Evolutionary conservation across 805 yeast species (phyloP).

Genomic region (Starmerella sirachaensis): DNA sequence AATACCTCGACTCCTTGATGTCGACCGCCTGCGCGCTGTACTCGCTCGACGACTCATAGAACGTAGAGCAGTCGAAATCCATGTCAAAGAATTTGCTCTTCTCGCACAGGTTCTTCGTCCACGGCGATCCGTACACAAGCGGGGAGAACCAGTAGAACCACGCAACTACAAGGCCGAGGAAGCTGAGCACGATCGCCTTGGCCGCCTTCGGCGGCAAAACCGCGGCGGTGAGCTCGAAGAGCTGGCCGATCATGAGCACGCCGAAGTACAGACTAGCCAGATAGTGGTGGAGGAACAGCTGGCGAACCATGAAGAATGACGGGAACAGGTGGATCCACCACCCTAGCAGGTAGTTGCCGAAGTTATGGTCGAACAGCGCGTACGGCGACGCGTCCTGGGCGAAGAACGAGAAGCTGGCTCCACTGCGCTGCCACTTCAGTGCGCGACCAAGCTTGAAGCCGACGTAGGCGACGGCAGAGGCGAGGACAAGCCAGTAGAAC

Average conservation of each 20-base stretch:
- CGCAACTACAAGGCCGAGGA: constrained; percentile 39
- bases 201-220: constrained; percentile 18
- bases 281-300: constrained; percentile 85
- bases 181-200: constrained; percentile 34
- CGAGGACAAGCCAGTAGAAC: constrained; percentile 40
- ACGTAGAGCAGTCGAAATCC: constrained; percentile 78
- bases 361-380: constrained; percentile 27
- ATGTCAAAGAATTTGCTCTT: constrained; percentile 54
- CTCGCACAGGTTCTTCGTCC: constrained; percentile 64
- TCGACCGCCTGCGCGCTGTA: constrained; percentile 22
- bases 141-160: constrained; percentile 58
- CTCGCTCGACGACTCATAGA: constrained; percentile 27
- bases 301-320: constrained; percentile 74
- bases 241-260: constrained; percentile 60
- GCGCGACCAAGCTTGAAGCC: constrained; percentile 25
- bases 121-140: constrained; percentile 60
- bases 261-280: constrained; percentile 88
- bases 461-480: constrained; percentile 25
- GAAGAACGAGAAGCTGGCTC: constrained; percentile 1
- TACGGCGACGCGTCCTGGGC: constrained; percentile 22
- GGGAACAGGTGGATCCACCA: constrained; percentile 51
- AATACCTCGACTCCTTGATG: constrained; percentile 14
- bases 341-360: constrained; percentile 40
- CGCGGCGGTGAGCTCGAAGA: constrained; percentile 28
- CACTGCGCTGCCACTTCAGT: constrained; percentile 32